Evolutionary conservation across 129 eudicot species (phyloP), one percentile per base, ranked within the genome.

Genomic region (Solidago caesia): DNA sequence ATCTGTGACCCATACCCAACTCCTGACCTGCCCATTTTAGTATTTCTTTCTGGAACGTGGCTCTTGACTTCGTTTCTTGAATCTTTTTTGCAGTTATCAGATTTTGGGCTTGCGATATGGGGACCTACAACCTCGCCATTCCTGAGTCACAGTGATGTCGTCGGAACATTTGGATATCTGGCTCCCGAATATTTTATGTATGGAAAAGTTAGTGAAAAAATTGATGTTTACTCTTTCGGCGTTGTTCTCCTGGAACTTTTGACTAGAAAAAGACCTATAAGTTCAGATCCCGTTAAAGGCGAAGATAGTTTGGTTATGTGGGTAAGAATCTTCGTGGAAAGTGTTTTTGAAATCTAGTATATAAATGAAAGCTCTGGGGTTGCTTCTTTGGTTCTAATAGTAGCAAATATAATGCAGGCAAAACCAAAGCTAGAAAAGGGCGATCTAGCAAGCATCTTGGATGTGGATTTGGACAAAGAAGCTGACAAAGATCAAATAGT

Each of bases 121-220:
- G 99, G 89, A 51, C 97, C 99, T 12, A 80, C 93, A 63, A 75
- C 53, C 44, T 79, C 87, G 65, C 82, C 97, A 43, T 88, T 77
- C 74, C 7, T 84, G 73, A 95, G 87, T 44, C 79, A 95, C 45
- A 75, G 82, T 2, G 94, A 95, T 75, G 97, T 95, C 33, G 94
- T 91, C 2, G 99, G 99, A 66, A 95, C 99, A 2, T 95, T 95
- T 27, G 99, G 99, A 72, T 95, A 95, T 79, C 94, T 95, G 1
- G 99, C 99, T 6, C 99, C 99, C 0, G 99, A 95, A 81, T 95
- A 95, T 79, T 91, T 95, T 72, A 95, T 95, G 99, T 95, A 95
- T 47, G 99, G 99, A 21, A 95, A 91, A 86, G 94, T 95, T 16
- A 89, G 97, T 71, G 94, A 91, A 76, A 95, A 95, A 80, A 78